These are phyloP conservation scores for Dictyostelium intermedium DNA, from an alignment of 78 protist species.

Conservation along the genomic window DNA sequence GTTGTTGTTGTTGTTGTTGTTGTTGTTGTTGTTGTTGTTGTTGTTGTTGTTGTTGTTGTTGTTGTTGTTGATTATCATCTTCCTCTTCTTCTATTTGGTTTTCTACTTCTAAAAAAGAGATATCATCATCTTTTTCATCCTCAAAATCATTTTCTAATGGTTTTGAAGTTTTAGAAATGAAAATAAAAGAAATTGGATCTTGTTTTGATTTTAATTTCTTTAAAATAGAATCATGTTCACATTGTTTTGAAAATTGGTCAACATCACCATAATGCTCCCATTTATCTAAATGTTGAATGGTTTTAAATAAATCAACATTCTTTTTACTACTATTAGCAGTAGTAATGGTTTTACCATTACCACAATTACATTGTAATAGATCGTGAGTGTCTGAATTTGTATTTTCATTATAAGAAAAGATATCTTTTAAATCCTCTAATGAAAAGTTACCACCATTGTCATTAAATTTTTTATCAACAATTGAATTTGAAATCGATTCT, in stretches of 20 bases:
- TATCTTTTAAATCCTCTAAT: conserved; percentile 61
- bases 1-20: too few relatives aligned
- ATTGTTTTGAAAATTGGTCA: background rate
- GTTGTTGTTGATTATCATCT: background rate
- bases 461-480: conserved; percentile 34
- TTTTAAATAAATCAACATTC: background rate
- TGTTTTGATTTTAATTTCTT: background rate
- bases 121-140: background rate
- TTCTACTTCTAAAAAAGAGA: conserved; percentile 44
- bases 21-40: too few relatives aligned
- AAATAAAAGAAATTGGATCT: background rate
- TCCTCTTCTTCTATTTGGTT: background rate
- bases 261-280: conserved; percentile 26
- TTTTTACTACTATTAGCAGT: background rate
- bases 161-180: conserved; percentile 2
- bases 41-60: too few relatives aligned
- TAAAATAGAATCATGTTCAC: background rate
- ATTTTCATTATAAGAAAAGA: conserved; percentile 48
- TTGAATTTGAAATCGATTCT: conserved; percentile 72
- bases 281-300: conserved; percentile 6
- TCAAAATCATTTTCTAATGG: background rate
- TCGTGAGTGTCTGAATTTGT: conserved; percentile 83
- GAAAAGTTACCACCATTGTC: conserved; percentile 58
- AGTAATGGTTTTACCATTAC: background rate
- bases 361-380: conserved; percentile 46